Conservation (phyloP, 805 yeast genomes). For the Schwanniomyces polymorphus region DNA sequence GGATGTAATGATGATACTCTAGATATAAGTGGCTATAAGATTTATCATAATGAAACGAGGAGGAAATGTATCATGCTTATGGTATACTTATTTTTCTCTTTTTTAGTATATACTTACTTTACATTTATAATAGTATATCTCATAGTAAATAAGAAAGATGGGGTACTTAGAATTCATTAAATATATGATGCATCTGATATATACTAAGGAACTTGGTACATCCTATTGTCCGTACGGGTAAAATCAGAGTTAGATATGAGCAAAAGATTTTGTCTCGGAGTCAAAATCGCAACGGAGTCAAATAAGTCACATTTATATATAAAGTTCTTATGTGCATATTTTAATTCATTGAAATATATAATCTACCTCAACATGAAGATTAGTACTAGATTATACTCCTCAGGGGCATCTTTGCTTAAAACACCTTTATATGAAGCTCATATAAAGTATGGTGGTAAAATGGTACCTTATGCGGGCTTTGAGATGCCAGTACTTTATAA, state of each 20-base stretch:
- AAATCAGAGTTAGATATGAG: not conserved
- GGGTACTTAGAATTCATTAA: not conserved
- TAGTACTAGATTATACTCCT: constrained; percentile 23
- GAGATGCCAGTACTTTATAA: constrained; percentile 91
- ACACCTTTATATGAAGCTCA: constrained; percentile 88
- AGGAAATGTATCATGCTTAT: constrained; percentile 2
- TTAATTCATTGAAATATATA: not conserved
- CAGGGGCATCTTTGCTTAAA: constrained; percentile 36
- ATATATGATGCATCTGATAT: too few species aligned
- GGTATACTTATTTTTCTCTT: constrained; percentile 9
- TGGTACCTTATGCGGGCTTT: constrained; percentile 97
- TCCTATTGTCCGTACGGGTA: not conserved
- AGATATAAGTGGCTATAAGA: not conserved
- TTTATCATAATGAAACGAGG: constrained; percentile 5
- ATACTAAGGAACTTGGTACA: not conserved
- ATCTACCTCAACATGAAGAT: not conserved
- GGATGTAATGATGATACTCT: not conserved
- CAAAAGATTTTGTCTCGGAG: not conserved
- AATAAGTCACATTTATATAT: not conserved
- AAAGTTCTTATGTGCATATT: not conserved
- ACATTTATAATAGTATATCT: constrained; percentile 1
- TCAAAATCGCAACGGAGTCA: constrained; percentile 2
- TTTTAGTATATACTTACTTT: constrained; percentile 6
- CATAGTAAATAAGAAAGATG: not conserved
- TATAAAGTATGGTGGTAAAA: constrained; percentile 73